Evolutionary conservation across 345 rosid genomes (phyloP), one percentile per base, ranked within the genome.

Genomic region (Pistacia vera): DNA sequence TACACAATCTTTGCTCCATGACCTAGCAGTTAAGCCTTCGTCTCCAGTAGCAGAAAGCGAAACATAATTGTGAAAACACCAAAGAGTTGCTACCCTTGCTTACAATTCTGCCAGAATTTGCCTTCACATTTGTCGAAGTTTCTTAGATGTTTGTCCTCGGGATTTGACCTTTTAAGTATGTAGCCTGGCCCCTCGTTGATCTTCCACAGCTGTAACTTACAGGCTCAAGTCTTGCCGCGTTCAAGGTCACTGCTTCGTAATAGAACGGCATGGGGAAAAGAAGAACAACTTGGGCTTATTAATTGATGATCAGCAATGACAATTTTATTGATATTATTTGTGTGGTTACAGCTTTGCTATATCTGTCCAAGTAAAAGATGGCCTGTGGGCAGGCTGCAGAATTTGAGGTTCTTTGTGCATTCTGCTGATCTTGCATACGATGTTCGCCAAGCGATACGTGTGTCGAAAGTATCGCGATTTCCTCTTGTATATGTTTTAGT

Each of bases 1-100:
- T 36, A 81, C 90, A 17, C 94, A 88, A 71, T 83, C 90, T 75
- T 57, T 80, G 72, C 84, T 91, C 75, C 81, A 44, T 30, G 79
- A 83, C 66, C 72, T 91, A 70, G 85, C 79, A 5, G 33, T 80
- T 54, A 82, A 77, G 52, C 66, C 85, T 76, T 59, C 83, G 63
- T 75, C 78, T 58, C 76, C 83, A 2, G 71, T 57, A 63, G 30
- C 83, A 67, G 73, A 63, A 74, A 63, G 76, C 44, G 13, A 44
- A 75, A 74, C 51, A n/a, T 81, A 62, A 48, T 25, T 72, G 30
- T 70, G 17, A 70, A 56, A 18, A 18, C 4, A 33, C 57, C 41
- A 14, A 46, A 48, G 20, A 59, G 33, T 59, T 4, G 16, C 44
- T 22, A 41, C n/a, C 1, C 56, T 59, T 44, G 54, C 20, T 62